phyloP scores from a whole-genome alignment of 805 yeast genomes.

The Debaryomyces maramus region DNA sequence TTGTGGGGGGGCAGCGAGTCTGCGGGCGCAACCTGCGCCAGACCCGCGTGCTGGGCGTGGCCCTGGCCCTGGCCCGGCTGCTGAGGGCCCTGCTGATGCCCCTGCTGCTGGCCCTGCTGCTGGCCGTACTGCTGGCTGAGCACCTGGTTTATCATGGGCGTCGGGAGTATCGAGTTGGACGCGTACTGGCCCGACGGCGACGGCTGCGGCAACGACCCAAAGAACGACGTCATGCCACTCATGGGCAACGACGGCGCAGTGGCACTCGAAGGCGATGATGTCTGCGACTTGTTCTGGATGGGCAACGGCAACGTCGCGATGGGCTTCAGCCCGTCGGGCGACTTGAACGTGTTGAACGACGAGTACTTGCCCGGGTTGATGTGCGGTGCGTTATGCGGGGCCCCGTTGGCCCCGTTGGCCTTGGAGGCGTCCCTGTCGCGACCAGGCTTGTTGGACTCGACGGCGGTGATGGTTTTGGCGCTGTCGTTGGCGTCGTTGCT shows the following conservation, averaged over 20 bases:
- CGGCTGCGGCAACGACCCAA: conserved; percentile 26
- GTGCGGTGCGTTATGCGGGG: conserved; percentile 4
- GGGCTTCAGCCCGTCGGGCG: conserved; percentile 33
- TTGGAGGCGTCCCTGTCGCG: no score
- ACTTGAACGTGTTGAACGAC: conserved; percentile 24
- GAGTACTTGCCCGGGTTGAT: conserved; percentile 19
- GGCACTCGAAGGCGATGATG: conserved; percentile 40
- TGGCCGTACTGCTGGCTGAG: conserved; percentile 19
- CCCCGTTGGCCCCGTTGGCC: not conserved
- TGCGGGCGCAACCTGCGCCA: no score
- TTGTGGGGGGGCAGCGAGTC: not conserved
- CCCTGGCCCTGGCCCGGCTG: conserved; percentile 23
- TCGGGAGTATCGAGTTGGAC: conserved; percentile 23
- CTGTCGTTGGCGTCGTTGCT: conserved; percentile 32
- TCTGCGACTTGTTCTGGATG: conserved; percentile 36
- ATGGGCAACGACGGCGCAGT: conserved; percentile 40
- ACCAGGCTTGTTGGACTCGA: conserved; percentile 23
- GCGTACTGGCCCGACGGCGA: conserved; percentile 24
- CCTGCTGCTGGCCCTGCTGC: conserved; percentile 18
- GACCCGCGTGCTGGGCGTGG: conserved; percentile 21
- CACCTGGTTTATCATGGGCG: conserved; percentile 37
- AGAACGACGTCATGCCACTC: conserved; percentile 20
- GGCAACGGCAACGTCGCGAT: conserved; percentile 35
- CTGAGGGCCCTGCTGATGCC: conserved; percentile 14
- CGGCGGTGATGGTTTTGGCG: conserved; percentile 47